Percentiles rank a stretch among this genome's conserved stretches.
Conservation (phyloP, 306 rosid genomes). For the Cotoneaster glaucophyllus region DNA sequence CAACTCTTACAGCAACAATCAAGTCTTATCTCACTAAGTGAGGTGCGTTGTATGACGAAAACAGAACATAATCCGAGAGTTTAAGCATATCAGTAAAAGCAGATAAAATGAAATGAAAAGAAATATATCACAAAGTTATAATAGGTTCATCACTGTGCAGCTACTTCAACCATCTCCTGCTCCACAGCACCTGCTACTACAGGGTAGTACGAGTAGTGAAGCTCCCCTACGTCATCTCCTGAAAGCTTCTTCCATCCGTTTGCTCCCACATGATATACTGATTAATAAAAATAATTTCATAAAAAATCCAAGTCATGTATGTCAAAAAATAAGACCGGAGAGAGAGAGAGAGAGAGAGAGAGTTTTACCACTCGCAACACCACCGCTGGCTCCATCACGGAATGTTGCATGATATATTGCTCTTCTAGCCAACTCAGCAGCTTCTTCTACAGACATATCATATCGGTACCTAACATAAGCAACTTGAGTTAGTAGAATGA, state of each 20-base stretch:
- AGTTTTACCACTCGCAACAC: slow-evolving; percentile 77
- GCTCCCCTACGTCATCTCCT: slow-evolving; percentile 90
- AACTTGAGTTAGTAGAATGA: background rate
- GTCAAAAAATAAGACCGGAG: background rate
- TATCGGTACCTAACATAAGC: slow-evolving; percentile 45
- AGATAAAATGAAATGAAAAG: too few relatives aligned
- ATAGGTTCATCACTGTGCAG: background rate
- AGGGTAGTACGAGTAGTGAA: slow-evolving; percentile 67
- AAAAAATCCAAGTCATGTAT: background rate
- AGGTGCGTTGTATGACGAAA: too few relatives aligned
- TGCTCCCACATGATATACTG: slow-evolving; percentile 80
- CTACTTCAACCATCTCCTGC: slow-evolving; percentile 88
- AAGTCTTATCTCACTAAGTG: too few relatives aligned
- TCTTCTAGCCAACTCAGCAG: slow-evolving; percentile 80
- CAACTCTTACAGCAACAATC: too few relatives aligned
- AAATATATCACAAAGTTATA: too few relatives aligned
- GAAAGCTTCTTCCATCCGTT: slow-evolving; percentile 85
- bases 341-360: background rate
- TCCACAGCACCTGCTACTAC: slow-evolving; percentile 69
- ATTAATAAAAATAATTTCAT: slow-evolving; percentile 7
- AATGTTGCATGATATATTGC: slow-evolving; percentile 94
- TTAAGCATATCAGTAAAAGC: too few relatives aligned
- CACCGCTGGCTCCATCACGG: slow-evolving; percentile 97
- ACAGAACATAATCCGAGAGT: too few relatives aligned
- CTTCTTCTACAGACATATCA: slow-evolving; percentile 77